phyloP scores from a whole-genome alignment of 2,329 filamentous ascomycete species.

The Diaporthe australafricana region DNA sequence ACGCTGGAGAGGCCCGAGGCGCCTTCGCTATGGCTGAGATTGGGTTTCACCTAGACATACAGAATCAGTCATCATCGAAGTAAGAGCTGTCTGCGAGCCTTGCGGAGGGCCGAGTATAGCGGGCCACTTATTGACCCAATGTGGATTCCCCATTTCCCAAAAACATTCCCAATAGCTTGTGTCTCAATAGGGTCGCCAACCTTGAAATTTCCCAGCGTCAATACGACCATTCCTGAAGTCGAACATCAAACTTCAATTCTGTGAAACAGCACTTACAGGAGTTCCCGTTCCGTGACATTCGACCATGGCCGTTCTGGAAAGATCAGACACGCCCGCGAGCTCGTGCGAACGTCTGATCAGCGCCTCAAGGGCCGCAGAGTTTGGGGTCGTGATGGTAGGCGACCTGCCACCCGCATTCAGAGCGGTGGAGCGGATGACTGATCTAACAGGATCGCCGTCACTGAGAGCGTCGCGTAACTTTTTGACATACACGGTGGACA shows the following conservation, averaged over 20 bases:
- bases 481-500: constrained; percentile 59
- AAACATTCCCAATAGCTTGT: constrained; percentile 46
- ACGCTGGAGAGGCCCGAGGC: constrained; percentile 55
- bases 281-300: constrained; percentile 51
- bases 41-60: constrained; percentile 53
- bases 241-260: too few relatives aligned
- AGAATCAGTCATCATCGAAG: too few relatives aligned
- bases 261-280: constrained; percentile 27
- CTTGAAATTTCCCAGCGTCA: background rate
- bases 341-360: constrained; percentile 48
- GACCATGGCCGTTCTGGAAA: constrained; percentile 46
- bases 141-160: constrained; percentile 42
- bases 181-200: constrained; percentile 49
- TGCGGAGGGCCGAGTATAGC: too few relatives aligned
- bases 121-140: constrained; percentile 44
- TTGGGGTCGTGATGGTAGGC: constrained; percentile 54
- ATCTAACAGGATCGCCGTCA: constrained; percentile 57
- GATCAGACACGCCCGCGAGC: constrained; percentile 42
- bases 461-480: constrained; percentile 56
- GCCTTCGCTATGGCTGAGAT: constrained; percentile 58
- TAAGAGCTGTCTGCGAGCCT: background rate
- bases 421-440: constrained; percentile 52
- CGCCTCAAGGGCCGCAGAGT: constrained; percentile 44
- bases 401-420: constrained; percentile 57
- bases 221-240: too few relatives aligned